Percentiles rank a stretch among this genome's conserved stretches.
Conservation (phyloP, 202 grass and related monocot species). For the Zizania palustris region DNA sequence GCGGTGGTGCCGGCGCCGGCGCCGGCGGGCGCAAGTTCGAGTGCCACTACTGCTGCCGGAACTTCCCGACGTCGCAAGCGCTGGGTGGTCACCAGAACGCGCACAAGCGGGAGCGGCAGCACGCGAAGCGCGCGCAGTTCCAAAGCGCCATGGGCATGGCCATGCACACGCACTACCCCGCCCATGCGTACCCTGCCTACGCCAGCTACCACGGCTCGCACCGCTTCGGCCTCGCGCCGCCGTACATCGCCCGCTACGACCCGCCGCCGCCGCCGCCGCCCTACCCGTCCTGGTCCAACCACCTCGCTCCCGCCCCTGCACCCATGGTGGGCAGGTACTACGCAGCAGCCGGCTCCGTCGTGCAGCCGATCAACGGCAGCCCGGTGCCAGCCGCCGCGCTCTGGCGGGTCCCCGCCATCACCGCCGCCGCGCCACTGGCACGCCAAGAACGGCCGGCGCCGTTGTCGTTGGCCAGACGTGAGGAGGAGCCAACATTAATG, state of each 20-base stretch:
- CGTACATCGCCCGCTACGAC: conserved; percentile 48
- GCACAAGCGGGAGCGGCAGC: conserved; percentile 81
- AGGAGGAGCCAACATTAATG: conserved; percentile 43
- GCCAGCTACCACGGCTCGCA: conserved; percentile 43
- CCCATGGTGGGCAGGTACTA: conserved; percentile 55
- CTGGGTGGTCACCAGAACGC: conserved; percentile 84
- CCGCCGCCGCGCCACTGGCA: conserved; percentile 25
- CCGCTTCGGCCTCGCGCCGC: conserved; percentile 31
- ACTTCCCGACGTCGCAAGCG: conserved; percentile 80
- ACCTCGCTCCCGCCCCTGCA: conserved; percentile 6
- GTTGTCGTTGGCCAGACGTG: conserved; percentile 46
- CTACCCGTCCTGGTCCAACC: conserved; percentile 67
- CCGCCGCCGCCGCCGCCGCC: conserved; percentile 44
- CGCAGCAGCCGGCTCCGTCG: conserved; percentile 54
- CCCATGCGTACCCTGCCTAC: conserved; percentile 60
- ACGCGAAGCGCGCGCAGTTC: conserved; percentile 73
- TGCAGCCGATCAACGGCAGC: conserved; percentile 75
- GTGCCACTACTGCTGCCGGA: conserved; percentile 76
- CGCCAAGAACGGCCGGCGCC: conserved; percentile 48
- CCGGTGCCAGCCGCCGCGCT: conserved; percentile 52
- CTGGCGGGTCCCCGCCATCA: conserved; percentile 48
- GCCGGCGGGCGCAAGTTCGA: conserved; percentile 53
- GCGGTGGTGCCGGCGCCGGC: conserved; percentile 33
- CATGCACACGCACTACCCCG: conserved; percentile 53
- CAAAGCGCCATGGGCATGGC: conserved; percentile 73